phyloP scores from a whole-genome alignment of 768 basidiomycete species.

The Chalciporus pseudorubinellus region DNA sequence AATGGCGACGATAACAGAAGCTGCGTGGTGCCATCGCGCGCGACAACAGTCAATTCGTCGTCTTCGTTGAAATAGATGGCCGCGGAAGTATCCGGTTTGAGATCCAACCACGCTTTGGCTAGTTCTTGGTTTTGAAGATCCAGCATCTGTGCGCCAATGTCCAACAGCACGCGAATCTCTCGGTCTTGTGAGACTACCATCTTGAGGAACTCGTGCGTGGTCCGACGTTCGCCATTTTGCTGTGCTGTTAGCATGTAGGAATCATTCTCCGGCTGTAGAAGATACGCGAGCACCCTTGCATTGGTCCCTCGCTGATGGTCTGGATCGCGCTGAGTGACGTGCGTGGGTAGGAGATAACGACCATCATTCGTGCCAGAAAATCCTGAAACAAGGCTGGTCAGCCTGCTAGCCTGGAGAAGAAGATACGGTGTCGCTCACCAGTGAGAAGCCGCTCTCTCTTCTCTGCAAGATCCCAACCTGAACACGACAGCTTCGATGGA shows the following conservation, averaged over 20 bases:
- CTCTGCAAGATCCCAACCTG: slow-evolving; percentile 30
- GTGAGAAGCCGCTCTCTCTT: slow-evolving; percentile 18
- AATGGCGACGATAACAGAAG: slow-evolving; percentile 35
- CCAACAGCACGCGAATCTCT: slow-evolving; percentile 42
- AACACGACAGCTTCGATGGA: slow-evolving; percentile 19
- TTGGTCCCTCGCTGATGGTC: slow-evolving; percentile 16
- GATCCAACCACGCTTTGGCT: slow-evolving; percentile 38
- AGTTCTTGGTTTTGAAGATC: slow-evolving; percentile 43
- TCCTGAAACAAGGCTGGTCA: not conserved
- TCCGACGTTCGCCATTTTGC: slow-evolving; percentile 1
- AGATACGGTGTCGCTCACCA: slow-evolving; percentile 2
- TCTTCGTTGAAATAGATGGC: slow-evolving; percentile 26
- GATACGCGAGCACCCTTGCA: slow-evolving; percentile 16
- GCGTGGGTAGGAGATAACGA: slow-evolving; percentile 28
- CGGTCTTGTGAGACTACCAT: slow-evolving; percentile 32
- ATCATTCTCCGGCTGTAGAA: slow-evolving; percentile 25
- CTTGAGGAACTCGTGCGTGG: slow-evolving; percentile 27
- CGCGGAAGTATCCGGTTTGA: slow-evolving; percentile 10
- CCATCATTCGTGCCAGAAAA: slow-evolving; percentile 31
- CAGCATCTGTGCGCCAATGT: slow-evolving; percentile 54
- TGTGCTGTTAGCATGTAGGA: slow-evolving; percentile 8
- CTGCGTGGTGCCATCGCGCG: slow-evolving; percentile 37
- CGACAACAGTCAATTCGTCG: slow-evolving; percentile 28
- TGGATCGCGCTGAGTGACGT: slow-evolving; percentile 25
- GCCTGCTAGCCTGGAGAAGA: not conserved